A percentile compares a stretch with the other conserved stretches of the same genome.
Conservation (phyloP, 805 yeast genomes). For the Candida railenensis region DNA sequence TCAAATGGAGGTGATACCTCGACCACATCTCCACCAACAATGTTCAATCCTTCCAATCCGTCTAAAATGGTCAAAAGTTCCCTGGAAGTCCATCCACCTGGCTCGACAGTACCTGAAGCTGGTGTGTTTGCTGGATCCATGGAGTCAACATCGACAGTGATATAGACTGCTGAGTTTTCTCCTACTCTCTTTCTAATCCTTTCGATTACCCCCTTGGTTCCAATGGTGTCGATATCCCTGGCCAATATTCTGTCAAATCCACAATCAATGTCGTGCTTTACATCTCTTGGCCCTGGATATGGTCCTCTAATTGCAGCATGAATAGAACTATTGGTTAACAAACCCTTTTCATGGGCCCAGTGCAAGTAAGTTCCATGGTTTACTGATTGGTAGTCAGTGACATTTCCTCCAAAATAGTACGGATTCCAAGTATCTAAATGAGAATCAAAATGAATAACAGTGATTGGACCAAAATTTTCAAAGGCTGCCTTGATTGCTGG, state of each 20-base stretch:
- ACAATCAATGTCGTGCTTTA: constrained; percentile 10
- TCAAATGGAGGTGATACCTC: constrained; percentile 31
- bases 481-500: constrained; percentile 11
- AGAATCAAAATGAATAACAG: constrained; percentile 13
- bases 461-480: constrained; percentile 11
- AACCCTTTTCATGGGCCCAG: constrained; percentile 12
- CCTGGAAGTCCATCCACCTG: constrained; percentile 25
- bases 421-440: constrained; percentile 13
- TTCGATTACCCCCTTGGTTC: constrained; percentile 10
- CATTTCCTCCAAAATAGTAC: constrained; percentile 8
- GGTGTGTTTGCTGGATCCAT: constrained; percentile 28
- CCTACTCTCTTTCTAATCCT: constrained; percentile 11
- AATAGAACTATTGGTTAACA: constrained; percentile 9
- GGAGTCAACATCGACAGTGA: constrained; percentile 26
- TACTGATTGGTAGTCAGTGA: constrained; percentile 12
- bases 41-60: constrained; percentile 26
- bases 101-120: constrained; percentile 28
- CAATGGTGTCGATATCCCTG: constrained; percentile 11
- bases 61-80: constrained; percentile 24
- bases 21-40: constrained; percentile 28
- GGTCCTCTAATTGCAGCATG: constrained; percentile 11
- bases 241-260: constrained; percentile 12
- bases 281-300: constrained; percentile 8
- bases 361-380: constrained; percentile 13
- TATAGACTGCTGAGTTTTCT: constrained; percentile 26